Conservation (phyloP, 2,329 filamentous ascomycete species). For the Aspergillus fischeri region DNA sequence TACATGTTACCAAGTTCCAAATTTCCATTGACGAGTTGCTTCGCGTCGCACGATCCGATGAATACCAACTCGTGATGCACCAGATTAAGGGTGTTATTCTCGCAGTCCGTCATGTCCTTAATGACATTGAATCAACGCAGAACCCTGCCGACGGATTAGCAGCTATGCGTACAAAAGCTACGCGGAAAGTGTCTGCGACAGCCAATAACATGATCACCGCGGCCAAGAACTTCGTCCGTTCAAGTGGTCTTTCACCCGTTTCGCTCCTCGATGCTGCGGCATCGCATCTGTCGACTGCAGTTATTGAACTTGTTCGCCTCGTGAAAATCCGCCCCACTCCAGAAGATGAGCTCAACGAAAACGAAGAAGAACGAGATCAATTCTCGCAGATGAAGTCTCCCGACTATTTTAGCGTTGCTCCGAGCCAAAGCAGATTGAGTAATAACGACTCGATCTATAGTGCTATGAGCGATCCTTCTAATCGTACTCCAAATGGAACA, state of each 20-base stretch:
- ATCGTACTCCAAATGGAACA: conserved; percentile 30
- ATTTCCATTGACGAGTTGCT: conserved; percentile 89
- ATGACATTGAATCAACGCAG: conserved; percentile 64
- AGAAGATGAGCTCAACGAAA: conserved; percentile 70
- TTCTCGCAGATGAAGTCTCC: conserved; percentile 62
- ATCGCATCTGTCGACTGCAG: conserved; percentile 77
- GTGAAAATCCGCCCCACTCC: conserved; percentile 81
- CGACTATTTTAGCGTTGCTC: conserved; percentile 62
- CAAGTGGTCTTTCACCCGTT: conserved; percentile 84
- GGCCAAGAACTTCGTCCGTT: conserved; percentile 81
- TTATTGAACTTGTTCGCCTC: conserved; percentile 77
- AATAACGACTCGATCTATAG: conserved; percentile 71
- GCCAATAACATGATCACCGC: conserved; percentile 95
- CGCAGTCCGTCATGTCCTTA: conserved; percentile 77
- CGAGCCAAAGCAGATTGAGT: conserved; percentile 50
- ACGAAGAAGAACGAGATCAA: conserved; percentile 67
- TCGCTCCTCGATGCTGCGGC: conserved; percentile 89
- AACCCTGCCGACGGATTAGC: conserved; percentile 52
- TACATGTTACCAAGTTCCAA: conserved; percentile 93
- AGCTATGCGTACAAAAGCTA: conserved; percentile 65
- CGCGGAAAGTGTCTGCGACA: conserved; percentile 79
- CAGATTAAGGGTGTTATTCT: conserved; percentile 83
- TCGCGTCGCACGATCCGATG: conserved; percentile 67
- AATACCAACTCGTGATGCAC: conserved; percentile 71
- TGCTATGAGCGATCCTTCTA: conserved; percentile 62